Conservation (phyloP, 768 basidiomycete genomes). For the Boletus insuetus region DNA sequence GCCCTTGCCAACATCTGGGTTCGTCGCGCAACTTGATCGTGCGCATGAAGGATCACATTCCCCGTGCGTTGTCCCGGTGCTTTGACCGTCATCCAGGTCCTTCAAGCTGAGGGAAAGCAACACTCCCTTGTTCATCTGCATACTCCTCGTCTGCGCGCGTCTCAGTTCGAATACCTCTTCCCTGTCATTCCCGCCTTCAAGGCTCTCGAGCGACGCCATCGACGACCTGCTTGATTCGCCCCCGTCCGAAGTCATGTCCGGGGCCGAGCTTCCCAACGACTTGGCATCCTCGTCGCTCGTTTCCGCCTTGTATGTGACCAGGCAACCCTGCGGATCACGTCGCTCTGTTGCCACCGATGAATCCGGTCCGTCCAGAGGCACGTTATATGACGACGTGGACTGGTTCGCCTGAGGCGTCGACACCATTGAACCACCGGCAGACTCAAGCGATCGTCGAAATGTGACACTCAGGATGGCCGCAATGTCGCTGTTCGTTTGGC, state of each 20-base stretch:
- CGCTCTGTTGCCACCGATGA: neutral
- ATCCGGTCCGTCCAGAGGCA: neutral
- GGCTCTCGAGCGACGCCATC: conserved; percentile 24
- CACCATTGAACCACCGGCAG: conserved; percentile 2
- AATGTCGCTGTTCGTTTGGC: conserved; percentile 17
- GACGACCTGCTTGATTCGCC: conserved; percentile 24
- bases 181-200: conserved; percentile 11
- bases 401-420: neutral
- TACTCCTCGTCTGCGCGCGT: conserved; percentile 47
- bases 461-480: conserved; percentile 10
- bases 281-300: conserved; percentile 15
- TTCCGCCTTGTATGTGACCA: neutral
- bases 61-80: neutral
- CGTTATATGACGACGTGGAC: neutral
- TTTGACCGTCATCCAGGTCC: conserved; percentile 1
- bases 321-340: neutral
- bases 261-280: conserved; percentile 19
- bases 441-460: conserved; percentile 12
- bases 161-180: conserved; percentile 44
- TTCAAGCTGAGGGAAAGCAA: conserved; percentile 35
- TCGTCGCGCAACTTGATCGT: neutral
- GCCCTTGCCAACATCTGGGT: conserved; percentile 10
- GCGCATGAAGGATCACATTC: conserved; percentile 4
- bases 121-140: conserved; percentile 49
- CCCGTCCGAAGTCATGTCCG: conserved; percentile 26